Evolutionary conservation across 2,329 filamentous ascomycete genomes (phyloP).

Genomic region (Scleromitrula shiraiana): DNA sequence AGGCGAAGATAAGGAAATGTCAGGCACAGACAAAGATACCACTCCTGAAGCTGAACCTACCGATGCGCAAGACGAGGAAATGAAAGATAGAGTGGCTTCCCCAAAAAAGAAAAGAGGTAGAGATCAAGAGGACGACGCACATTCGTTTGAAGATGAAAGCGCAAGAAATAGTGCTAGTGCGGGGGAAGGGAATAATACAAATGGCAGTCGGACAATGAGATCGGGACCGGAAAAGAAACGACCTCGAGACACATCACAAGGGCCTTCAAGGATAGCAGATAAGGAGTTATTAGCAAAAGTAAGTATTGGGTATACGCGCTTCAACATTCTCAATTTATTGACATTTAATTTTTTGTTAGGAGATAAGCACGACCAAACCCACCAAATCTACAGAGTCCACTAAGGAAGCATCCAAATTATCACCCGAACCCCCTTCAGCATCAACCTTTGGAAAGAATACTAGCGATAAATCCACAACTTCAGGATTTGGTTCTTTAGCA

Average conservation of each 20-base stretch:
- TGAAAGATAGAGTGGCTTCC: conserved; percentile 45
- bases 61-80: conserved; percentile 33
- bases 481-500: conserved; percentile 60
- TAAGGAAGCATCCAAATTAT: conserved; percentile 8
- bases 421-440: conserved; percentile 13
- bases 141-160: conserved; percentile 29
- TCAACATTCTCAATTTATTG: neutral
- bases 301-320: neutral
- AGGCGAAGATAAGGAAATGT: conserved; percentile 26
- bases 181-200: conserved; percentile 35
- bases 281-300: conserved; percentile 21
- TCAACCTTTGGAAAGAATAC: conserved; percentile 16
- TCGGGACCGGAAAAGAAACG: conserved; percentile 60
- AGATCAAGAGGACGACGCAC: conserved; percentile 38
- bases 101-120: conserved; percentile 56
- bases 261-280: conserved; percentile 18
- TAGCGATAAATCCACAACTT: conserved; percentile 49
- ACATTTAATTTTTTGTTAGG: conserved; percentile 12
- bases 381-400: conserved; percentile 5
- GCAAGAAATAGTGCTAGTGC: conserved; percentile 32
- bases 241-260: conserved; percentile 40
- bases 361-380: conserved; percentile 2
- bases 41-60: conserved; percentile 31
- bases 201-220: conserved; percentile 31
- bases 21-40: conserved; percentile 17